These are phyloP conservation scores for Combretum micranthum DNA, from an alignment of 345 rosid genomes.

Conservation along the genomic window DNA sequence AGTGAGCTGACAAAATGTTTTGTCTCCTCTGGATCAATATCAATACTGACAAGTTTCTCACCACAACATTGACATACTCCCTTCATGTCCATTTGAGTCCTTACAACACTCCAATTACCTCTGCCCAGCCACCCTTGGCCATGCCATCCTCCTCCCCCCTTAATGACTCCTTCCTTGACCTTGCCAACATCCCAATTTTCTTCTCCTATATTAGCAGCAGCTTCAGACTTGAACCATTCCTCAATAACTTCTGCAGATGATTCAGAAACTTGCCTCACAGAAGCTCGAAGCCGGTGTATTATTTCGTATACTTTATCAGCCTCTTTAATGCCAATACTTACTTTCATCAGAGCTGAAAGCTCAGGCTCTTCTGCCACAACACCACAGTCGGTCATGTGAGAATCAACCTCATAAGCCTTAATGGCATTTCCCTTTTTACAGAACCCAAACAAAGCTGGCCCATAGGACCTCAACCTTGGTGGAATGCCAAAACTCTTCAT, in stretches of 20 bases:
- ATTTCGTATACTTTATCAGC: constrained; percentile 62
- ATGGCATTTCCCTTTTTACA: constrained; percentile 53
- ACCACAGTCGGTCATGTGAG: constrained; percentile 67
- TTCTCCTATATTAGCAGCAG: constrained; percentile 47
- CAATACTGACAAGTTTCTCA: constrained; percentile 83
- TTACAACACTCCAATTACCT: constrained; percentile 67
- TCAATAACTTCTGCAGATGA: constrained; percentile 45
- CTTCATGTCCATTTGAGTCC: constrained; percentile 57
- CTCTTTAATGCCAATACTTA: constrained; percentile 46
- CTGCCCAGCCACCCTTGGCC: constrained; percentile 92
- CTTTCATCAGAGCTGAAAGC: constrained; percentile 67
- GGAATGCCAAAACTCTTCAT: constrained; percentile 62
- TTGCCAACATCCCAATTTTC: constrained; percentile 49
- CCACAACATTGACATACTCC: constrained; percentile 71
- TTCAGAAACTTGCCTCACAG: constrained; percentile 69
- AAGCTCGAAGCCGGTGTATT: constrained; percentile 64
- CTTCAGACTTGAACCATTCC: constrained; percentile 67
- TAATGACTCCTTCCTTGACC: constrained; percentile 50
- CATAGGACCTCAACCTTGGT: constrained; percentile 82
- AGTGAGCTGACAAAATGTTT: constrained; percentile 64
- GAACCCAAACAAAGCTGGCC: constrained; percentile 77
- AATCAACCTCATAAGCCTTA: constrained; percentile 77
- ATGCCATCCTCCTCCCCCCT: constrained; percentile 99
- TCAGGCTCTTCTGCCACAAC: constrained; percentile 81
- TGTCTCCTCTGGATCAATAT: constrained; percentile 83